Percentiles rank a stretch among this genome's conserved stretches.
These are phyloP conservation scores for Aureobasidium sp. DNA, from an alignment of 2,329 filamentous ascomycete species.

Conservation along the genomic window DNA sequence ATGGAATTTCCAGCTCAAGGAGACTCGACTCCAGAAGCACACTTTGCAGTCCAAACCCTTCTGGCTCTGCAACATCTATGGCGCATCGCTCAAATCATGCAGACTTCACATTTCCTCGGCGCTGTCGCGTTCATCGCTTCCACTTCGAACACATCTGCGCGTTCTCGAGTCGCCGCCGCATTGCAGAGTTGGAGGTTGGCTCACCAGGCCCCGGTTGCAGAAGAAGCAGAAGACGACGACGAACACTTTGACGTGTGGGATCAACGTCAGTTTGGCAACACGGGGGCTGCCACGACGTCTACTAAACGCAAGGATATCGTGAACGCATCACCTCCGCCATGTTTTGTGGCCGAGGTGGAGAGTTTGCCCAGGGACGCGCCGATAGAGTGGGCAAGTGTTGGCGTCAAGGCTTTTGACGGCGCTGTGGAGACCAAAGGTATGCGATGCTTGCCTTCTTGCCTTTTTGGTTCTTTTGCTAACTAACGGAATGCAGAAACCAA, in stretches of 20 bases:
- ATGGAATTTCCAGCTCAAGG: constrained; percentile 53
- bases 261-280: constrained; percentile 26
- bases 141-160: constrained; percentile 20
- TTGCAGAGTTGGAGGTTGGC: constrained; percentile 39
- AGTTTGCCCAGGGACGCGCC: constrained; percentile 65
- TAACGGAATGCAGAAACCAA: not conserved
- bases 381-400: constrained; percentile 63
- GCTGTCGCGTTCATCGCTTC: constrained; percentile 66
- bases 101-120: constrained; percentile 67
- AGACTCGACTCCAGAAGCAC: not conserved
- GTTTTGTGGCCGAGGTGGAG: constrained; percentile 69
- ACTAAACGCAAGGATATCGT: constrained; percentile 25
- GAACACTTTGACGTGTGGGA: constrained; percentile 60
- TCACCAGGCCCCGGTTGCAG: constrained; percentile 24
- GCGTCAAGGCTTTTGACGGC: not conserved
- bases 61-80: constrained; percentile 84
- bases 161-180: constrained; percentile 15
- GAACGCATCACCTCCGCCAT: constrained; percentile 44
- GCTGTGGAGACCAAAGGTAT: not conserved
- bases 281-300: constrained; percentile 26
- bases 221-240: constrained; percentile 44
- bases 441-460: not conserved
- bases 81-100: constrained; percentile 67
- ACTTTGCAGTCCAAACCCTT: constrained; percentile 52
- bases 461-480: not conserved